phyloP scores from a whole-genome alignment of 1,284 basidiomycete genomes.

The Sphagnurus paluster region DNA sequence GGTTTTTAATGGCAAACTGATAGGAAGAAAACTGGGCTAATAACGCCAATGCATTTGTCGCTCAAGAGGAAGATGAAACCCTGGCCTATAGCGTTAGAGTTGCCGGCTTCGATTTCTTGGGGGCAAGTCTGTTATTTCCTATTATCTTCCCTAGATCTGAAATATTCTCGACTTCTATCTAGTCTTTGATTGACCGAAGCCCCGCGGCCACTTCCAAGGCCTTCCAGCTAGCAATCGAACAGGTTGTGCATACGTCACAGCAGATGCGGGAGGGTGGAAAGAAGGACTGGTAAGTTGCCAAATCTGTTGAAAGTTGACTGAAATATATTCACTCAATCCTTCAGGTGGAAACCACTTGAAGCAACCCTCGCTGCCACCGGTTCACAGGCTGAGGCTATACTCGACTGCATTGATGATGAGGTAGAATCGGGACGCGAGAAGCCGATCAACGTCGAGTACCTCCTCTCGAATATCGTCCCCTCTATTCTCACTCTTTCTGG shows the following conservation, averaged over 20 bases:
- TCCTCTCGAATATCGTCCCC: constrained; percentile 82
- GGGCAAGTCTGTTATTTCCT: constrained; percentile 50
- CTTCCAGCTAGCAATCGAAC: constrained; percentile 61
- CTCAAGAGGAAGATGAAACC: constrained; percentile 93
- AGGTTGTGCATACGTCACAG: constrained; percentile 55
- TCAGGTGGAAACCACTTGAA: constrained; percentile 89
- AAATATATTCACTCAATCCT: not conserved
- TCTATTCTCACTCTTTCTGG: constrained; percentile 68
- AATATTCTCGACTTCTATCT: constrained; percentile 9
- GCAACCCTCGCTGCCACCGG: constrained; percentile 84
- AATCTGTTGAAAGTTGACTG: constrained; percentile 7
- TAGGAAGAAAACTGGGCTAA: constrained; percentile 90
- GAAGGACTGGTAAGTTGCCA: constrained; percentile 48
- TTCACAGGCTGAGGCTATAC: constrained; percentile 76
- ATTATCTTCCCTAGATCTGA: not conserved
- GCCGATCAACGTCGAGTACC: constrained; percentile 74
- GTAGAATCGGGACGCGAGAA: constrained; percentile 58
- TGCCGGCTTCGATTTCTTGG: constrained; percentile 82
- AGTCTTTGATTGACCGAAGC: constrained; percentile 76
- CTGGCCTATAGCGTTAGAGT: constrained; percentile 81
- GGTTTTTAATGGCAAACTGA: constrained; percentile 2
- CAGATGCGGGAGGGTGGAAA: constrained; percentile 51
- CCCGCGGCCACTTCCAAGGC: constrained; percentile 55
- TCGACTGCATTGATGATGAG: constrained; percentile 78
- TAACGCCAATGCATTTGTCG: constrained; percentile 90